Base-by-base conservation (phyloP, 768 basidiomycete species). In the Dentipellis sp. region DNA sequence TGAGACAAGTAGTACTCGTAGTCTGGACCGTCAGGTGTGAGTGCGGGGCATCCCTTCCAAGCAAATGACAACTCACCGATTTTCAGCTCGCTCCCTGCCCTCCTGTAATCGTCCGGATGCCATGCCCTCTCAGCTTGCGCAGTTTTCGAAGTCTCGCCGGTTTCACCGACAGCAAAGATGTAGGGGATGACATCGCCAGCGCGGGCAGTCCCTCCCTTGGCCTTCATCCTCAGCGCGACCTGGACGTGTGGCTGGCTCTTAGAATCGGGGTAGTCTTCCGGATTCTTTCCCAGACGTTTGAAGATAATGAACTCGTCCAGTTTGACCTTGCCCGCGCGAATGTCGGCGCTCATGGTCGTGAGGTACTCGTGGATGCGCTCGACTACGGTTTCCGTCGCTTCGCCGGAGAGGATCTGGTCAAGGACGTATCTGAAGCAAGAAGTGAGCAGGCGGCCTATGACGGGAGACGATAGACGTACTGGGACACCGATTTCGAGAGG, bases 211-310 rank as follows among this genome's bases (percentile, higher is more conserved):
- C 80, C 83, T 35, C 94, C 92, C 60, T 81, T 88, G 4, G 82
- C 76, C 71, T 94, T 94, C 85, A 95, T 81, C 39, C 90, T 79
- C 50, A 97, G 72, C 0, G 94, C 95, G 16, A 99, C 97, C 65
- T 97, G 94, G 1, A 98, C 95, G 64, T 99, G 97, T 1, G 97
- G 97, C 63, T 94, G 94, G 39, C 77, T 84, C 71, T 97, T 97
- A 7, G 83, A 88, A 66, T 98, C 95, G 0, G 95, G 94, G 66
- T 97, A 99, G 64, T 97, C 94, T 63, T 95, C 90, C 0, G 95
- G 95, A 59, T 91, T 91, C 74, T 97, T 98, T 12, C 97, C 91
- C 54, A 99, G 76, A 54, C 97, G 88, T 93, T 99, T 99, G 78
- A 81, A 84, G 65, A 99, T 82, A 64, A 94, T 93, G 71, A 94